phyloP scores from a whole-genome alignment of 2,329 filamentous ascomycete genomes.

The Xylogone sp. region DNA sequence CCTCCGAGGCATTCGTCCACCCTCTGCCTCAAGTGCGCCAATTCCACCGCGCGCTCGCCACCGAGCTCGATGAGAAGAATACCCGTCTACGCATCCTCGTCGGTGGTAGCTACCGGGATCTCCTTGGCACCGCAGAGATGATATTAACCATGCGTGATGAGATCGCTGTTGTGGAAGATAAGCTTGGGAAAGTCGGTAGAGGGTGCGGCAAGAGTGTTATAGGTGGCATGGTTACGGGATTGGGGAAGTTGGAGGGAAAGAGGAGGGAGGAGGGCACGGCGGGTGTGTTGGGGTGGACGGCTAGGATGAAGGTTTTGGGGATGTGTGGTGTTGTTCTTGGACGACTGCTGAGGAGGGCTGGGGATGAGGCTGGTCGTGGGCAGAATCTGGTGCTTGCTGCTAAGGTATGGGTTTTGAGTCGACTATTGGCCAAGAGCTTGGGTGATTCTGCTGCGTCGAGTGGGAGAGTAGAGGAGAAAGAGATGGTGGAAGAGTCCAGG shows the following conservation, averaged over 20 bases:
- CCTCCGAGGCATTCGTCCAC: conserved; percentile 34
- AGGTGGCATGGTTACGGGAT: conserved; percentile 58
- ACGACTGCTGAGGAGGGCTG: conserved; percentile 39
- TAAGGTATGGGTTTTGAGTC: conserved; percentile 72
- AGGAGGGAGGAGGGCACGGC: conserved; percentile 20
- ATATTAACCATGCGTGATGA: conserved; percentile 85
- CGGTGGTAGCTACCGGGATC: conserved; percentile 73
- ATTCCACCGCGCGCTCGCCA: conserved; percentile 57
- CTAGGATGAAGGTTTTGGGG: conserved; percentile 46
- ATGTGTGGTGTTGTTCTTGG: conserved; percentile 47
- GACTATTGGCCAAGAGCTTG: conserved; percentile 72
- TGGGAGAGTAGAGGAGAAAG: conserved; percentile 26
- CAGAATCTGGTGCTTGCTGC: conserved; percentile 53
- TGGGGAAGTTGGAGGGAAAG: conserved; percentile 42
- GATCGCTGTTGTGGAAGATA: conserved; percentile 69
- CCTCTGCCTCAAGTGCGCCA: conserved; percentile 61
- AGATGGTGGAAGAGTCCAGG: conserved; percentile 53
- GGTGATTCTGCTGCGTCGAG: conserved; percentile 43
- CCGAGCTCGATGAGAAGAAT: conserved; percentile 58
- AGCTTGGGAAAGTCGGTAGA: conserved; percentile 68
- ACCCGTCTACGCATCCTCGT: conserved; percentile 60
- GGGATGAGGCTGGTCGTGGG: conserved; percentile 17
- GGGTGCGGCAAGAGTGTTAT: conserved; percentile 72
- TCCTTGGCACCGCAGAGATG: conserved; percentile 88
- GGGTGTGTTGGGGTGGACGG: conserved; percentile 25